Percentiles rank a stretch among this genome's conserved stretches.
These are phyloP conservation scores for Nigrospora oryzae DNA, from an alignment of 2,329 filamentous ascomycete genomes.

Conservation along the genomic window DNA sequence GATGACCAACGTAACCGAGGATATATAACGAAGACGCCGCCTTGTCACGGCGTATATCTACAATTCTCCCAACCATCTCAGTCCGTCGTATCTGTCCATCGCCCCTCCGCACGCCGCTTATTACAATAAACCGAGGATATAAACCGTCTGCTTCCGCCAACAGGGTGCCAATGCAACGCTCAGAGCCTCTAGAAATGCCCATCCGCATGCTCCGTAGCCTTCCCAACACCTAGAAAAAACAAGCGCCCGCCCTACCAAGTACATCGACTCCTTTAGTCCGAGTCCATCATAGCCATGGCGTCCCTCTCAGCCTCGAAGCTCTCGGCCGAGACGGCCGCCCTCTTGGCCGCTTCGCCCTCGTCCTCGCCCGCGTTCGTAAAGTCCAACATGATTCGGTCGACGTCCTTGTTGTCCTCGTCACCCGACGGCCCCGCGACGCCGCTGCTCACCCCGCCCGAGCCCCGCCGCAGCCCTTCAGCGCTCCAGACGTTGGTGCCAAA, in stretches of 20 bases:
- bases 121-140: neutral
- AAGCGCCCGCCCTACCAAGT: neutral
- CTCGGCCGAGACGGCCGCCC: slow-evolving; percentile 22
- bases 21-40: too few relatives aligned
- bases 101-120: too few relatives aligned
- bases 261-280: slow-evolving; percentile 11
- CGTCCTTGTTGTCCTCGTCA: slow-evolving; percentile 37
- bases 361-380: slow-evolving; percentile 45
- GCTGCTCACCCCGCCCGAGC: slow-evolving; percentile 15
- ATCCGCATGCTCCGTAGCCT: neutral
- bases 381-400: slow-evolving; percentile 48
- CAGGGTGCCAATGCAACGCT: neutral
- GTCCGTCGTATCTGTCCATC: too few relatives aligned
- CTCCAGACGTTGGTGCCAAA: slow-evolving; percentile 43
- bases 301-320: slow-evolving; percentile 24
- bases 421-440: slow-evolving; percentile 10
- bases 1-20: too few relatives aligned
- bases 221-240: neutral
- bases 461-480: slow-evolving; percentile 7
- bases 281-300: slow-evolving; percentile 24
- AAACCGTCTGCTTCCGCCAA: neutral
- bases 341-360: slow-evolving; percentile 31
- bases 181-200: neutral
- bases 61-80: too few relatives aligned
- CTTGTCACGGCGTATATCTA: too few relatives aligned